These are phyloP conservation scores for Triticum urartu DNA, from an alignment of 176 grass and related monocot species.

Conservation along the genomic window DNA sequence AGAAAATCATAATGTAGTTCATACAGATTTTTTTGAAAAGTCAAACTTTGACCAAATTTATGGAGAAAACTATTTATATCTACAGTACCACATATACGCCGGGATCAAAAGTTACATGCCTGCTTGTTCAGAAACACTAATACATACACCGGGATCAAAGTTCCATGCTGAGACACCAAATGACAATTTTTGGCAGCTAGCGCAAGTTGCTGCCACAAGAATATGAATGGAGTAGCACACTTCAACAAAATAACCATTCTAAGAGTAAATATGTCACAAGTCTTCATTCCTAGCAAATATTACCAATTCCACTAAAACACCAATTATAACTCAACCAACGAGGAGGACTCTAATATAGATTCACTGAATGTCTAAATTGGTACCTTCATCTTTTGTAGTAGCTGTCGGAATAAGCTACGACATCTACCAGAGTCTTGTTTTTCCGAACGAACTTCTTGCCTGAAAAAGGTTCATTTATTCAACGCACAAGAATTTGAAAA, in stretches of 20 bases:
- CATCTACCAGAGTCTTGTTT: not conserved
- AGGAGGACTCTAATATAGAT: not conserved
- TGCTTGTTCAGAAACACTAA: not conserved
- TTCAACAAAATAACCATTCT: not conserved
- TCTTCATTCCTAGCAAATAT: not conserved
- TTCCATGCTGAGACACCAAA: not conserved
- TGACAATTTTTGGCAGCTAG: not conserved
- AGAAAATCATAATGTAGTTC: not conserved
- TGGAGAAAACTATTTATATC: no score
- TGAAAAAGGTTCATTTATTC: not conserved
- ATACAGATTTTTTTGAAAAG: not conserved
- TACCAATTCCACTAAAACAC: not conserved
- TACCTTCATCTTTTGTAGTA: not conserved
- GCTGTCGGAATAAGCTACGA: not conserved
- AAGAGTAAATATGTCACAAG: not conserved
- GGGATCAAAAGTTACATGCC: not conserved
- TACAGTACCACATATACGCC: no score
- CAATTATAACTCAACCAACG: not conserved
- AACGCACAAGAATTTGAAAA: not conserved
- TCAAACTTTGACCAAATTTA: not conserved
- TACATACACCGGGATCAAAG: not conserved
- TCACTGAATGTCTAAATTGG: not conserved
- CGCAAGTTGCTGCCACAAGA: not conserved
- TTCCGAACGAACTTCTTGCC: not conserved
- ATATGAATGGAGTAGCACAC: not conserved